phyloP scores from a whole-genome alignment of 805 yeast species.

The Ogataea ganodermae region DNA sequence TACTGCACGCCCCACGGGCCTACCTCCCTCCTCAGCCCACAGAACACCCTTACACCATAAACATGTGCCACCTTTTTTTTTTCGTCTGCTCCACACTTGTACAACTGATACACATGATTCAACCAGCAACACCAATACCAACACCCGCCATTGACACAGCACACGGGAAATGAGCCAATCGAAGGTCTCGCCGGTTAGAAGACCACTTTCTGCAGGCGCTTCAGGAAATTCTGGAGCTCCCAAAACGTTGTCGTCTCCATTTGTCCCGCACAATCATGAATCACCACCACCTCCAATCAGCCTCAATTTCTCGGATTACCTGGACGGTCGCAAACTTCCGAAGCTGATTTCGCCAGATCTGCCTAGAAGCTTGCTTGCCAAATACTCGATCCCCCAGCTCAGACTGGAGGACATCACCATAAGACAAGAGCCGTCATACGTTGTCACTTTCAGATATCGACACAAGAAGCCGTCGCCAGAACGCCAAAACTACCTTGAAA shows the following conservation, averaged over 20 bases:
- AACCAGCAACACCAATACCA: no score
- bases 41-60: background rate
- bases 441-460: slow-evolving; percentile 12
- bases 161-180: background rate
- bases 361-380: slow-evolving; percentile 18
- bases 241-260: slow-evolving; percentile 2
- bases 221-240: background rate
- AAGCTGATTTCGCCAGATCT: slow-evolving; percentile 21
- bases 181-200: background rate
- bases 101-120: no score
- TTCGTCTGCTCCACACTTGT: background rate
- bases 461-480: background rate
- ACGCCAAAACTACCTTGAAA: slow-evolving; percentile 5
- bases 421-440: background rate
- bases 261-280: slow-evolving; percentile 1
- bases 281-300: slow-evolving; percentile 3
- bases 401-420: slow-evolving; percentile 18
- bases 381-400: slow-evolving; percentile 21
- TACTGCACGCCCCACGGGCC: no score
- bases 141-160: background rate
- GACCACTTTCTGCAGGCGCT: background rate
- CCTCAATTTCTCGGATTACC: slow-evolving; percentile 6
- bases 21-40: no score
- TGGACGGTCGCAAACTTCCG: slow-evolving; percentile 19
- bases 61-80: no score